Evolutionary conservation across 2,329 filamentous ascomycete genomes (phyloP).

Genomic region (Colletotrichum lini): DNA sequence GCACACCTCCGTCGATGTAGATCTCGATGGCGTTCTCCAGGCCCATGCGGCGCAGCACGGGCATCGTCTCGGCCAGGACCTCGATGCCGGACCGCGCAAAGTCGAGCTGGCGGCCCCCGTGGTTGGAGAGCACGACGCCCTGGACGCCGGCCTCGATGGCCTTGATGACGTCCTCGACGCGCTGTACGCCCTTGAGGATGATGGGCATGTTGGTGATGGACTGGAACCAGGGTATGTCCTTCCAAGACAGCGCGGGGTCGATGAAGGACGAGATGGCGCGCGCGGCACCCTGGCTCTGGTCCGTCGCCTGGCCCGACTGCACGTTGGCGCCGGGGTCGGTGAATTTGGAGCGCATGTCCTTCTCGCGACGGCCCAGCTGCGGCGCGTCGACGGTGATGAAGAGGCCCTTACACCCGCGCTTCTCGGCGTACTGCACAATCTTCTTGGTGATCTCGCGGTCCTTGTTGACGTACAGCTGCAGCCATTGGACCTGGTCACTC

Average conservation of each 20-base stretch:
- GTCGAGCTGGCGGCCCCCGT: slow-evolving; percentile 94
- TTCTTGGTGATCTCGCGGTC: slow-evolving; percentile 90
- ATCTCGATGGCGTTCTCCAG: slow-evolving; percentile 86
- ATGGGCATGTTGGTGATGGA: slow-evolving; percentile 95
- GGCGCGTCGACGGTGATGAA: slow-evolving; percentile 99
- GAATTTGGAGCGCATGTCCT: slow-evolving; percentile 97
- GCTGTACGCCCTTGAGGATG: slow-evolving; percentile 95
- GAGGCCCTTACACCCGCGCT: slow-evolving; percentile 91
- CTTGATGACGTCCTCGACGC: slow-evolving; percentile 92
- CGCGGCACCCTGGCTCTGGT: slow-evolving; percentile 92
- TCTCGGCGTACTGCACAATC: slow-evolving; percentile 93
- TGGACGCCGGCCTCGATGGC: slow-evolving; percentile 88
- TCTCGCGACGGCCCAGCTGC: slow-evolving; percentile 93
- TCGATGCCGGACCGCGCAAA: slow-evolving; percentile 92
- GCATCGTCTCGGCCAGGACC: slow-evolving; percentile 93
- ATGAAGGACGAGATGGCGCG: slow-evolving; percentile 97
- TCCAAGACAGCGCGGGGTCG: slow-evolving; percentile 93
- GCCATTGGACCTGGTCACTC: slow-evolving; percentile 91
- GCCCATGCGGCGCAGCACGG: slow-evolving; percentile 81
- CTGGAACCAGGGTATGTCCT: slow-evolving; percentile 93
- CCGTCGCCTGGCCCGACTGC: slow-evolving; percentile 81
- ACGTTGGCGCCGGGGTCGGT: slow-evolving; percentile 86
- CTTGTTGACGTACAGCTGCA: slow-evolving; percentile 98
- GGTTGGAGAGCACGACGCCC: slow-evolving; percentile 94
- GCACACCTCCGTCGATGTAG: slow-evolving; percentile 91